A percentile compares a stretch with the other conserved stretches of the same genome.
Conservation (phyloP, 805 yeast genomes). For the Teunomyces aglyptinius region DNA sequence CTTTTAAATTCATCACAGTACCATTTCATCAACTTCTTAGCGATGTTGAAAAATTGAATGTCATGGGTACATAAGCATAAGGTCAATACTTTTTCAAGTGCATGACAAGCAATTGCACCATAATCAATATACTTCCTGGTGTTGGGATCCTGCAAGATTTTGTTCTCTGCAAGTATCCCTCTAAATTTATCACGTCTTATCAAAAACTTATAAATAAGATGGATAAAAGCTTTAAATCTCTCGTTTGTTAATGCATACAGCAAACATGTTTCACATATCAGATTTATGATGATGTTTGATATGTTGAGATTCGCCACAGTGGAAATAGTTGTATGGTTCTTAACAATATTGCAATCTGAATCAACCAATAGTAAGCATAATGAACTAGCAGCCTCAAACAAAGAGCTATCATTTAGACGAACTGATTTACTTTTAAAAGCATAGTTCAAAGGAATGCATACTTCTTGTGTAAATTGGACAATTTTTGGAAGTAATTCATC, state of each 20-base stretch:
- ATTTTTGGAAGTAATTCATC: constrained; percentile 11
- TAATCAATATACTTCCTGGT: constrained; percentile 10
- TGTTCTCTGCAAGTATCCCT: constrained; percentile 7
- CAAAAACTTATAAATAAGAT: constrained; percentile 34
- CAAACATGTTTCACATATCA: constrained; percentile 36
- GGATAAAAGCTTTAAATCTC: constrained; percentile 34
- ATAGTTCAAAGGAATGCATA: constrained; percentile 22
- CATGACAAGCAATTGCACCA: constrained; percentile 21
- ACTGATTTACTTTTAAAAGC: constrained; percentile 20
- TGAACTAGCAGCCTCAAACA: constrained; percentile 35
- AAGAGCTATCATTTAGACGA: constrained; percentile 13
- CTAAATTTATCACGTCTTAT: constrained; percentile 21
- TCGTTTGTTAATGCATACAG: constrained; percentile 32
- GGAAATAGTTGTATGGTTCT: constrained; percentile 20
- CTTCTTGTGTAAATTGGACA: constrained; percentile 22
- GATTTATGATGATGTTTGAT: constrained; percentile 30
- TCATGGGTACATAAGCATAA: constrained; percentile 44
- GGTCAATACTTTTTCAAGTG: constrained; percentile 38
- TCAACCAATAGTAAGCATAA: constrained; percentile 31
- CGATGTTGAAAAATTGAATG: constrained; percentile 40
- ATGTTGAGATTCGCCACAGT: constrained; percentile 25
- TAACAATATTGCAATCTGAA: constrained; percentile 12
- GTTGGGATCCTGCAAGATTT: constrained; percentile 6
- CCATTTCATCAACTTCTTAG: constrained; percentile 33
- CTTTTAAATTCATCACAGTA: constrained; percentile 11